Conservation (phyloP, 2,329 filamentous ascomycete genomes). For the Didymella arachidicola region DNA sequence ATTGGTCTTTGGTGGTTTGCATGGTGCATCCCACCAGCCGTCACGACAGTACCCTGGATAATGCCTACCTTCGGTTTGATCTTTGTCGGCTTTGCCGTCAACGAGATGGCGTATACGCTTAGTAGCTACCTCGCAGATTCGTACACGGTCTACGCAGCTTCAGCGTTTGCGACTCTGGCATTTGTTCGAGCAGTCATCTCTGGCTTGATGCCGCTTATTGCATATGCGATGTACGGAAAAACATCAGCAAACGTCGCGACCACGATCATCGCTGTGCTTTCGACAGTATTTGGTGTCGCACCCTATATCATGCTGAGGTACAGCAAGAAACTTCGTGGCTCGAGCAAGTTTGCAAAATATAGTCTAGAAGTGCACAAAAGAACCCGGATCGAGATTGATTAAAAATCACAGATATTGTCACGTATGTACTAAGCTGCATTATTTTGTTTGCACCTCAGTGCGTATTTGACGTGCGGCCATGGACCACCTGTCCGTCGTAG, state of each 20-base stretch:
- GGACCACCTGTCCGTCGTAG: no score
- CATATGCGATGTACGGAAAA: slow-evolving; percentile 1
- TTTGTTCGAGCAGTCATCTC: slow-evolving; percentile 3
- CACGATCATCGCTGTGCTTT: background rate
- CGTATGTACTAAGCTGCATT: no score
- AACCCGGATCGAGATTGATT: slow-evolving; percentile 4
- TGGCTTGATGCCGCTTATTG: slow-evolving; percentile 8
- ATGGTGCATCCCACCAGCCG: slow-evolving; percentile 7
- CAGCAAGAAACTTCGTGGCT: background rate
- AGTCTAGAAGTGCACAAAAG: slow-evolving; percentile 1
- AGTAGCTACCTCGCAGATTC: slow-evolving; percentile 4
- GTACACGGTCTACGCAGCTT: slow-evolving; percentile 6
- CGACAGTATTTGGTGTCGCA: background rate
- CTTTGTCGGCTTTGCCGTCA: slow-evolving; percentile 10
- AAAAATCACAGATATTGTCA: background rate
- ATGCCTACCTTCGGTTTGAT: slow-evolving; percentile 3
- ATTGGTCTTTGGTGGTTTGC: slow-evolving; percentile 11
- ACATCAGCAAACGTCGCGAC: background rate
- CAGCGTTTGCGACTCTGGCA: slow-evolving; percentile 1
- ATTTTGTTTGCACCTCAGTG: no score
- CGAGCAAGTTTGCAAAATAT: slow-evolving; percentile 1
- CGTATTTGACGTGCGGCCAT: no score
- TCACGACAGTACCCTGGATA: slow-evolving; percentile 1
- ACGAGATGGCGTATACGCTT: slow-evolving; percentile 6
- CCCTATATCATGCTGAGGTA: background rate